Evolutionary conservation across 2,329 filamentous ascomycete genomes (phyloP).

Genomic region (Nothopassalora personata): DNA sequence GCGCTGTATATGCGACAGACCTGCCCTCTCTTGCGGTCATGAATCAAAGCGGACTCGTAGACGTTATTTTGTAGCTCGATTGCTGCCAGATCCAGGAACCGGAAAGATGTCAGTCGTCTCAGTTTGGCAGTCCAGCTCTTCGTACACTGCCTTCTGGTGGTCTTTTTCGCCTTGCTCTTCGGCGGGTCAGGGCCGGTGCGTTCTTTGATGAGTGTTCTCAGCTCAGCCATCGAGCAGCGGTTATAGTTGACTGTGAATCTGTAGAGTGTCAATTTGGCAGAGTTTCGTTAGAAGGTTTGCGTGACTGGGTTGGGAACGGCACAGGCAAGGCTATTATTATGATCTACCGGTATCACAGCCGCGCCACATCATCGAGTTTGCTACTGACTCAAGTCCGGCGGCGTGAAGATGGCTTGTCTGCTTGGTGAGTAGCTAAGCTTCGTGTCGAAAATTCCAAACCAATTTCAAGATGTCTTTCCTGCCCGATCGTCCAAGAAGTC

Average conservation of each 20-base stretch:
- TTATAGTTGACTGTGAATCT: not conserved
- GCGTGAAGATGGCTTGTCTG: too few relatives aligned
- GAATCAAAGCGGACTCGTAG: not conserved
- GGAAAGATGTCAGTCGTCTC: not conserved
- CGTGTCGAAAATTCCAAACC: too few relatives aligned
- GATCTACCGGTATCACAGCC: too few relatives aligned
- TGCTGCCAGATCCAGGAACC: not conserved
- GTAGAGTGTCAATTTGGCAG: not conserved
- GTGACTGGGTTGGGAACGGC: not conserved
- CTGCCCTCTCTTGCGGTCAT: not conserved
- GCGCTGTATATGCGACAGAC: not conserved
- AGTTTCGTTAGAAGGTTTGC: too few relatives aligned
- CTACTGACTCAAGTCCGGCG: too few relatives aligned
- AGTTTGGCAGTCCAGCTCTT: not conserved
- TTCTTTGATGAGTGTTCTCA: not conserved
- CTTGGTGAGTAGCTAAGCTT: too few relatives aligned
- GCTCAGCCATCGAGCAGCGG: not conserved
- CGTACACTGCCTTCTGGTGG: not conserved
- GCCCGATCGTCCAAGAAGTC: too few relatives aligned
- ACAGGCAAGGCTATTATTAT: too few relatives aligned
- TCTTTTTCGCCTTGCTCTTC: not conserved
- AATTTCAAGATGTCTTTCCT: too few relatives aligned
- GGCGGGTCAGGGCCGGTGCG: not conserved
- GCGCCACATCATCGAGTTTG: too few relatives aligned
- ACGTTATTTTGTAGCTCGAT: not conserved